These are phyloP conservation scores for Cryptococcus sp. DNA, from an alignment of 1,284 basidiomycete species.

Conservation along the genomic window DNA sequence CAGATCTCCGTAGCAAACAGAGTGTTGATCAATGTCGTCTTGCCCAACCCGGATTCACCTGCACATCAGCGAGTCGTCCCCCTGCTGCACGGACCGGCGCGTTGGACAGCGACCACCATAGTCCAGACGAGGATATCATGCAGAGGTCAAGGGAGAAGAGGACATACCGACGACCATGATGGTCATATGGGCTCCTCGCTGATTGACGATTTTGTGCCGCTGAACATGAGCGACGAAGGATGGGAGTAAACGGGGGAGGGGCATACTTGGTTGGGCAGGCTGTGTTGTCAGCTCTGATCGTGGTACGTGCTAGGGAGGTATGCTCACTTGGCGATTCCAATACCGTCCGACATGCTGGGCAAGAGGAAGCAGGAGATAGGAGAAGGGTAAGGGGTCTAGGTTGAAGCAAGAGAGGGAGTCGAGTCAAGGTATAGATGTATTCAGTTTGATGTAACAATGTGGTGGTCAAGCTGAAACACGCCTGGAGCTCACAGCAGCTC, in stretches of 20 bases:
- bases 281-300: constrained; percentile 50
- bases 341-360: constrained; percentile 43
- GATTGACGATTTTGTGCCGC: constrained; percentile 95
- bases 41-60: constrained; percentile 93
- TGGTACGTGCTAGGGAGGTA: constrained; percentile 5
- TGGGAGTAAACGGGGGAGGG: neutral
- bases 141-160: neutral
- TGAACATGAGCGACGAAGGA: constrained; percentile 45
- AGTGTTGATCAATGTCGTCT: constrained; percentile 96
- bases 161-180: constrained; percentile 96
- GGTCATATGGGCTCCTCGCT: constrained; percentile 95
- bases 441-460: neutral
- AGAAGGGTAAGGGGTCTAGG: neutral
- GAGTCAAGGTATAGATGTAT: no score
- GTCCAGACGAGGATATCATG: no score
- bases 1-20: constrained; percentile 98
- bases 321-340: constrained; percentile 48
- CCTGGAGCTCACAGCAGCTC: neutral
- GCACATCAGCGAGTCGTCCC: constrained; percentile 10
- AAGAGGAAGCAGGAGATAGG: neutral
- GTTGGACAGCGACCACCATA: no score
- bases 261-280: constrained; percentile 90
- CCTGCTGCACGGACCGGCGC: neutral
- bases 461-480: neutral
- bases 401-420: neutral